Conservation (phyloP, 2,329 filamentous ascomycete genomes). For the Ceratocystiopsis minuta region DNA sequence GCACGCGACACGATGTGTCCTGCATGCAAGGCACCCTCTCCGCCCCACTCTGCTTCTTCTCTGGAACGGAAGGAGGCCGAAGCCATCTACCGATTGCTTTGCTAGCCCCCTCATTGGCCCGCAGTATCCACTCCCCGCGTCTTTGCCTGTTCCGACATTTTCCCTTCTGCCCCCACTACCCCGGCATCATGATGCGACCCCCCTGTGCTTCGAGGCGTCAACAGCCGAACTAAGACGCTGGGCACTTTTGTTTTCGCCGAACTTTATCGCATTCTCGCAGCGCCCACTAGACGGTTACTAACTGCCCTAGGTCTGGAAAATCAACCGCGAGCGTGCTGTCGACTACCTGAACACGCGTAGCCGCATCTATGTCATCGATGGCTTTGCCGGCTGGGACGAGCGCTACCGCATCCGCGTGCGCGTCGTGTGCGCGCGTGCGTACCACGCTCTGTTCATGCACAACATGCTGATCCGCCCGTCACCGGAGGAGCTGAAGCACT, state of each 20-base stretch:
- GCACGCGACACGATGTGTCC: too few species aligned
- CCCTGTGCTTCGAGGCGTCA: slow-evolving; percentile 6
- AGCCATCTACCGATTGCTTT: too few species aligned
- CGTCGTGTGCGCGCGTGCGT: slow-evolving; percentile 94
- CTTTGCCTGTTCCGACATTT: slow-evolving; percentile 6
- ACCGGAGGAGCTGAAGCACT: slow-evolving; percentile 82
- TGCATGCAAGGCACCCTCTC: too few species aligned
- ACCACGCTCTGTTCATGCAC: slow-evolving; percentile 99
- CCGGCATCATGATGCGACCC: slow-evolving; percentile 5
- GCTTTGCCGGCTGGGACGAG: slow-evolving; percentile 95
- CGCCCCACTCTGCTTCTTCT: too few species aligned
- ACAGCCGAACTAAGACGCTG: slow-evolving; percentile 6
- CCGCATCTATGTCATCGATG: slow-evolving; percentile 96
- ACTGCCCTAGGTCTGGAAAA: slow-evolving; percentile 72
- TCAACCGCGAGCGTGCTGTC: slow-evolving; percentile 96
- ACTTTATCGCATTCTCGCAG: not conserved
- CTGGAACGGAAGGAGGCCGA: too few species aligned
- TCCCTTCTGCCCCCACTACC: slow-evolving; percentile 3
- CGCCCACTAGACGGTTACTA: too few species aligned
- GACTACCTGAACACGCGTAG: slow-evolving; percentile 99
- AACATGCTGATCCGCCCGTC: slow-evolving; percentile 98
- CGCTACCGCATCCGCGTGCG: slow-evolving; percentile 95
- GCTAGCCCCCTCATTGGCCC: too few species aligned
- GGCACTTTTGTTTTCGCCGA: not conserved
- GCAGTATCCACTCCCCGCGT: too few species aligned